Evolutionary conservation across 2,329 filamentous ascomycete genomes (phyloP), one percentile per base, ranked within the genome.

Genomic region (Arthroderma sp.): DNA sequence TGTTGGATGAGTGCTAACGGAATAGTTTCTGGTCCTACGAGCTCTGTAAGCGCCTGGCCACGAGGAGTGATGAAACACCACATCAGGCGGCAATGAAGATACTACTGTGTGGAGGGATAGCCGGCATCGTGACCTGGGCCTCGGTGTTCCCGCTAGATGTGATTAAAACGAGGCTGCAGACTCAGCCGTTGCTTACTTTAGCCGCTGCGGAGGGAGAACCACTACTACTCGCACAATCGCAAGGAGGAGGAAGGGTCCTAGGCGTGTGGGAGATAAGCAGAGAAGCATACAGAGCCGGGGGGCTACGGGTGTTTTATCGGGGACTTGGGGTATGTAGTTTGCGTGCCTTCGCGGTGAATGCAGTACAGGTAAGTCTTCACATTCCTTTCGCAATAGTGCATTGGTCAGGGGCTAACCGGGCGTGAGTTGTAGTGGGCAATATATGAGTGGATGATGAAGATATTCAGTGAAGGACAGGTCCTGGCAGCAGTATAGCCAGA

Each of bases 91-190:
- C 84, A 1, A 72, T 80, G 37, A 86, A 84, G 63, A 80, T 88
- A 17, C 73, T 97, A 4, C 70, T 96, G 0, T 94, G 89, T 64
- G 91, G 91, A 49, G 91, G 91, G 0, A 69, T 96, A 54, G 91
- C 91, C 4, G 91, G 91, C 0, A 81, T 96, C 19, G 81, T 87
- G 39, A 94, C 90, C 0, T 97, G 91, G 91, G 84, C 82, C 3
- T 91, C 86, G 58, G 83, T 97, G 28, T 97, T 95, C 63, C 91
- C 91, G 0, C 73, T 97, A 15, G 91, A 97, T 70, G 85, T 95
- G 51, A 79, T 97, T 67, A 97, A 97, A 74, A 96, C 91, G 2
- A 78, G 89, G 56, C 80, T 96, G n/a, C 91, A 97, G 70, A 85
- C 85, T 1, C 88, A 93, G 71, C 71, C 70, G 2, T 58, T 57